Evolutionary conservation across 306 rosid species (phyloP), one percentile per base, ranked within the genome.

Genomic region (Crataegus laevigata): DNA sequence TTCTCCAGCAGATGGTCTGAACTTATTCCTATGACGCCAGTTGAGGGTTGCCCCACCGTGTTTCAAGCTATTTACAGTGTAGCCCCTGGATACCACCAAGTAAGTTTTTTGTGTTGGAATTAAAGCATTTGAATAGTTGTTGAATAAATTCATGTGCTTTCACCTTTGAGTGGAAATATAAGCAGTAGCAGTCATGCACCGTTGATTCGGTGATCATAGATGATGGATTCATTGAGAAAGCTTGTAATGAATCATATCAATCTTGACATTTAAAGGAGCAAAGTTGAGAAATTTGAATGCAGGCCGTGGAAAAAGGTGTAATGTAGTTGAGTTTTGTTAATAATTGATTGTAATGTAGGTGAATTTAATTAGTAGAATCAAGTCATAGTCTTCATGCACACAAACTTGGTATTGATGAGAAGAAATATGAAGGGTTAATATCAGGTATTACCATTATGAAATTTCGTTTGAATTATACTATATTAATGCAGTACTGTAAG

Each of bases 71-170:
- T 94, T 75, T 89, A 89, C 82, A 89, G 90, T 79, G 84, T 92
- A 78, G 60, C 83, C 72, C 99, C 99, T 4, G 99, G 99, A 74
- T 82, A 77, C 77, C 97, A 94, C 76, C 97, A 94, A 96, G 98
- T 90, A 57, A 85, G 91, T 75, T 76, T 77, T 63, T 80, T 72
- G 64, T 78, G 34, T 58, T 64, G 68, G 50, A 61, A 65, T 18
- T 36, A 11, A 65, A 22, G 57, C 55, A 43, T 68, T 68, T 68
- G 22, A 68, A 42, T 13, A 12, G 8, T 40, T 66, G 21, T 66
- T 21, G 19, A 1, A 12, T 38, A 15, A 66, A 66, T 11, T 66
- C 17, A 66, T 42, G 21, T 30, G 45, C 25, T n/a, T 18, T 66
- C 18, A 38, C 54, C 4, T 38, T n/a, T 67, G 54, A 40, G 54